Evolutionary conservation across 208 protist genomes (phyloP), one percentile per base, ranked within the genome.

Genomic region (Tetramitus jugosus): DNA sequence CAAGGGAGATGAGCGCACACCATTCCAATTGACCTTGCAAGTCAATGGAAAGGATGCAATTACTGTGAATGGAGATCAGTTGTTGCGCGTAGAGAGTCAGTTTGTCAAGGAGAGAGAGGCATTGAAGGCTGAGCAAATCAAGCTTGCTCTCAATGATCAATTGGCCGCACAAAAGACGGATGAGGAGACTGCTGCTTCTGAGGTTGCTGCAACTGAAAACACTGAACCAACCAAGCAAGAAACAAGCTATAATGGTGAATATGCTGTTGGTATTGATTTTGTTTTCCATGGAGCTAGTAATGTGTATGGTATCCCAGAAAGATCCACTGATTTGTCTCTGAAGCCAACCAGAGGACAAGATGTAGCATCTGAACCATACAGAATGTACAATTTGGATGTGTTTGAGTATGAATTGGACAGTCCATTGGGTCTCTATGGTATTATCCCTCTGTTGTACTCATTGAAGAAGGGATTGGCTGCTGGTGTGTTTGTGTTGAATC

Each of bases 381-480:
- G 93, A 37, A 85, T 99, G 46, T 98, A 90, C 81, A 99, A 98
- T 83, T 89, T 96, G 0, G 98, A 99, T 80, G 93, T 98, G 6
- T 98, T 98, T 82, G 87, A 97, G 81, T 99, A 98, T 83, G 90
- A 95, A 61, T 71, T 98, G 1, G 91, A 98, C 79, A 91, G 93
- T 81, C 88, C 89, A 8, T 88, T 91, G 68, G 87, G 92, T 1
- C 86, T 99, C 14, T 99, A 99, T 87, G 96, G 96, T 29, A 71
- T 87, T 6, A 91, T 99, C 14, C 98, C 97, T 1, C 96, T 98
- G 46, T 84, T 99, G 79, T 85, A 92, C 72, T 3, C 8, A 23
- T 4, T 68, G 1, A 53, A 8, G 26, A 3, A 6, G 46, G 49
- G 29, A 31, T 2, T 52, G 26, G 13, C 49, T 29, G 8, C 45